Conservation (phyloP, 805 yeast species). For the Starmerella etchellsii region DNA sequence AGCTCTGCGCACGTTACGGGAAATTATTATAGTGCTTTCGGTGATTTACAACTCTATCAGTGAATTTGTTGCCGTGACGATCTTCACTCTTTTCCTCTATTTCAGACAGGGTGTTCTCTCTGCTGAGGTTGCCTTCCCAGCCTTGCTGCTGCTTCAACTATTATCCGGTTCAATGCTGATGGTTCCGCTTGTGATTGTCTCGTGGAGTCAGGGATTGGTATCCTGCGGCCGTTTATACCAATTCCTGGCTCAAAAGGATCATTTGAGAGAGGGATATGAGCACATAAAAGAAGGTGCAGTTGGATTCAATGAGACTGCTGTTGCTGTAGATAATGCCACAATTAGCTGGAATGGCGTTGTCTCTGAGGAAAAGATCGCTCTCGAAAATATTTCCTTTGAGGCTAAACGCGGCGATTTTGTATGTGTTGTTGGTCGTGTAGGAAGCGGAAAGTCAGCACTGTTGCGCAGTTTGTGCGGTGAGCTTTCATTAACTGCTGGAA, state of each 20-base stretch:
- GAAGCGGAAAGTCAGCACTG: conserved; percentile 72
- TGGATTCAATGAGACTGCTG: conserved; percentile 47
- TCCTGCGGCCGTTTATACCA: conserved; percentile 46
- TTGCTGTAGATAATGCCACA: conserved; percentile 27
- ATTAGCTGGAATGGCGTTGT: conserved; percentile 46
- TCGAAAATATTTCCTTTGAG: conserved; percentile 38
- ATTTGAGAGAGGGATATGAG: conserved; percentile 60
- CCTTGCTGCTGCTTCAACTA: conserved; percentile 47
- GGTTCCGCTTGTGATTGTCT: conserved; percentile 76
- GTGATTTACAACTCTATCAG: conserved; percentile 53
- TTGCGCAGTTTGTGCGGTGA: conserved; percentile 69
- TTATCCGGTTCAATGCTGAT: conserved; percentile 80
- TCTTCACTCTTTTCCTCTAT: conserved; percentile 67
- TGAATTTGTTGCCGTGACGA: conserved; percentile 71
- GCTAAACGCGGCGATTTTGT: conserved; percentile 64
- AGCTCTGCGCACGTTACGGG: conserved; percentile 52
- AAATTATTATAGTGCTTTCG: conserved; percentile 35
- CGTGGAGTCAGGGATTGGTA: conserved; percentile 66
- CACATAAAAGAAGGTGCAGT: conserved; percentile 37
- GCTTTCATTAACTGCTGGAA: conserved; percentile 56
- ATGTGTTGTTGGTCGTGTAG: conserved; percentile 78
- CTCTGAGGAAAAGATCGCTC: conserved; percentile 23
- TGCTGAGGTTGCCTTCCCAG: conserved; percentile 73
- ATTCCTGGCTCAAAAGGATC: conserved; percentile 56
- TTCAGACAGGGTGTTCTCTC: conserved; percentile 53